These are phyloP conservation scores for Phyllosticta capitalensis DNA, from an alignment of 2,329 filamentous ascomycete species.

Conservation along the genomic window DNA sequence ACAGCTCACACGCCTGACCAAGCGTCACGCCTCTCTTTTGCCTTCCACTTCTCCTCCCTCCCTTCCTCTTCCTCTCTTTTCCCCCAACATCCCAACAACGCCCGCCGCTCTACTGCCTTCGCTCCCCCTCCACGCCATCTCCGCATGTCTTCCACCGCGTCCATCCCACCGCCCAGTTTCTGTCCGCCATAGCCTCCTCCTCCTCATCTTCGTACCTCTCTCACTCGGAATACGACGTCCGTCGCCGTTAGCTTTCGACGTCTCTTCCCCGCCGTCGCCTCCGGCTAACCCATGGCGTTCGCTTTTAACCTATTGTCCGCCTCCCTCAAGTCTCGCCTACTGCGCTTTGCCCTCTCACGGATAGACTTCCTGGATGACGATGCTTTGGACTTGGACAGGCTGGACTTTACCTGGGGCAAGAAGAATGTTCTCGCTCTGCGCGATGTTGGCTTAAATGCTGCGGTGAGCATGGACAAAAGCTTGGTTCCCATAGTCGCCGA, in stretches of 20 bases:
- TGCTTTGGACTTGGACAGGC: conserved; percentile 73
- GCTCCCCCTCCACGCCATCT: not conserved
- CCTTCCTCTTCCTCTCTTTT: not conserved
- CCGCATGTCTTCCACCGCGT: not conserved
- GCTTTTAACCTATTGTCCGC: conserved; percentile 55
- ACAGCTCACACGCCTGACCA: not conserved
- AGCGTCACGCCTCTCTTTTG: not conserved
- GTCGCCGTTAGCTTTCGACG: conserved; percentile 8
- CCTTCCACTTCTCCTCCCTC: not conserved
- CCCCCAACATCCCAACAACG: too few relatives aligned
- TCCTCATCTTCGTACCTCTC: not conserved
- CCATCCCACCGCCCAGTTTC: not conserved
- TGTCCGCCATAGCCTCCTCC: not conserved
- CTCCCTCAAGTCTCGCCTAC: conserved; percentile 74
- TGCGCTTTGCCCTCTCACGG: conserved; percentile 75
- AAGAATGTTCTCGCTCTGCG: conserved; percentile 76
- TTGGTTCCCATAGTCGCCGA: not conserved
- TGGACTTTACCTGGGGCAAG: conserved; percentile 75
- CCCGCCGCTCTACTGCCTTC: too few relatives aligned
- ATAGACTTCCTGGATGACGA: conserved; percentile 84
- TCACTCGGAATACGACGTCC: not conserved
- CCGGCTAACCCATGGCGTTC: conserved; percentile 46
- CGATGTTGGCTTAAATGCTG: conserved; percentile 71
- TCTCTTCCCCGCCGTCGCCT: conserved; percentile 21
- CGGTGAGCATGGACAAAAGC: conserved; percentile 43